Base-by-base conservation (phyloP, 441 rosid species). In the Populus tomentosa region DNA sequence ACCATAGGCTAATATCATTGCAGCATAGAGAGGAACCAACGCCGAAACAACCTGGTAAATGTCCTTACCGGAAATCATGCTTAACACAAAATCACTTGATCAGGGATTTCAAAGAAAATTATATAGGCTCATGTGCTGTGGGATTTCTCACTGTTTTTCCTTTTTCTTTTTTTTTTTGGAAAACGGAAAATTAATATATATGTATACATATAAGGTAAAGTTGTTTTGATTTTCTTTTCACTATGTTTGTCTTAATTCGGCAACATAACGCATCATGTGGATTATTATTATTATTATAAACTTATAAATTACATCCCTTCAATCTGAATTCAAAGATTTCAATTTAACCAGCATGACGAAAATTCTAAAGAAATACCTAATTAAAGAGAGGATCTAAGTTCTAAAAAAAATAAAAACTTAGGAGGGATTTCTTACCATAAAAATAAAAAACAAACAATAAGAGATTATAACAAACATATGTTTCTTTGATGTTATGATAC, bases 1-100 rank as follows among this genome's bases (percentile, higher is more conserved):
- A 28, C 88, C 89, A 59, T 87, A 89, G 73, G 89, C 92, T 6
- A 89, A 75, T 38, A 85, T 74, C 92, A 89, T 89, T 73, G 92
- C 86, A 73, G 81, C 89, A 70, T 89, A 87, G 65, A 89, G 90
- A 20, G 92, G 92, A 18, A 86, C 89, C 85, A 89, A 67, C 1
- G 92, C 92, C 0, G 89, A 82, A 83, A 89, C 82, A 64, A 87
- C 92, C 42, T 86, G 83, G 85, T 89, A 89, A 46, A 89, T 80
- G 33, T 87, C 92, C 23, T 69, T 10, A 0, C 75, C 77, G 0
- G 85, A 80, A 71, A 89, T 87, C 90, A 87, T 89, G 63, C 23
- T 6, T 14, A 11, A 6, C 18, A 33, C 20, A 10, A 14, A 20
- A n/a, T 4, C 24, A 7, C 14, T 62, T 62, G 66, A 62, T 46